Percentiles rank a stretch among this genome's conserved stretches.
phyloP scores from a whole-genome alignment of 345 rosid genomes.

The thale cress (Arabidopsis thaliana) region DNA sequence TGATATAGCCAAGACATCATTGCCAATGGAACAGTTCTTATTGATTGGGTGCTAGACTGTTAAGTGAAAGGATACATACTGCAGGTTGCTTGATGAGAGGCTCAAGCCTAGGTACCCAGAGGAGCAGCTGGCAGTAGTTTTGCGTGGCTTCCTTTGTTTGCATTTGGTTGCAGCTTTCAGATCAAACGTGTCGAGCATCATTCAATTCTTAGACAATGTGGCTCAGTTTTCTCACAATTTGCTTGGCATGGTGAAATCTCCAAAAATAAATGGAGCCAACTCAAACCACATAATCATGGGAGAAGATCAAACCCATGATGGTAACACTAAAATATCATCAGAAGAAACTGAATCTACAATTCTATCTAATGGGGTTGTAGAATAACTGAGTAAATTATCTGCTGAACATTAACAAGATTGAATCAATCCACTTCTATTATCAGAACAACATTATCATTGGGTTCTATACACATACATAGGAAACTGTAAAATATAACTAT shows the following conservation, averaged over 20 bases:
- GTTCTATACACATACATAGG: conserved; percentile 36
- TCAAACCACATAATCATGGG: not conserved
- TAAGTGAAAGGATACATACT: not conserved
- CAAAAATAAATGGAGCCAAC: not conserved
- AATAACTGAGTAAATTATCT: not conserved
- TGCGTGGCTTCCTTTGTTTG: not conserved
- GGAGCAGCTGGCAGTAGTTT: not conserved
- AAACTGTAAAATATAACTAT: conserved; percentile 32
- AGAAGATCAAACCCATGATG: not conserved
- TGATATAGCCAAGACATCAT: too few relatives aligned
- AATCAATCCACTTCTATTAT: not conserved
- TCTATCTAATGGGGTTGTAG: not conserved
- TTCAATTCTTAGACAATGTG: not conserved
- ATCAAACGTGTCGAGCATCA: conserved; percentile 25
- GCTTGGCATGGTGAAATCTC: not conserved
- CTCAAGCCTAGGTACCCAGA: conserved; percentile 5
- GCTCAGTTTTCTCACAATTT: not conserved
- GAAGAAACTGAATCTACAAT: not conserved
- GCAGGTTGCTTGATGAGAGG: not conserved
- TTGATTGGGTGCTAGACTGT: not conserved
- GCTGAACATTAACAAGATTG: conserved; percentile 18
- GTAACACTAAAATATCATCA: not conserved
- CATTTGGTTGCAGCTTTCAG: conserved; percentile 12
- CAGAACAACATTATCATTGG: conserved; percentile 10
- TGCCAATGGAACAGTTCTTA: not conserved